Percentiles rank a stretch among this genome's conserved stretches.
Evolutionary conservation across 495 filamentous ascomycete genomes (phyloP).

Genomic region (Hypoxylon trugodes): DNA sequence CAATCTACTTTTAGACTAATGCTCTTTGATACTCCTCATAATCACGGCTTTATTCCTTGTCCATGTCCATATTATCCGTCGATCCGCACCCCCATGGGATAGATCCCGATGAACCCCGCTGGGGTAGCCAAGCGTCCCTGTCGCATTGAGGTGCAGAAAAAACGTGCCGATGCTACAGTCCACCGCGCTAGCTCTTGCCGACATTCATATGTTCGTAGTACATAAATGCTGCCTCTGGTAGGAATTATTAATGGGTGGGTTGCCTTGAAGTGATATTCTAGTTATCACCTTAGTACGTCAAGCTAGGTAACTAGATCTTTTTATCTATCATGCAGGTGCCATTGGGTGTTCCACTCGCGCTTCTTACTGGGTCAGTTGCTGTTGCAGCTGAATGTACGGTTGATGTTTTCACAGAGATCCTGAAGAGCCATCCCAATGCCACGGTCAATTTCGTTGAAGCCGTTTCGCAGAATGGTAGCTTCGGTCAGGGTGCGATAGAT

Average conservation of each 20-base stretch:
- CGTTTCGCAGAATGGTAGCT: slow-evolving; percentile 42
- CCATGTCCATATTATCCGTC: slow-evolving; percentile 18
- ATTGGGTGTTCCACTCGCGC: not conserved
- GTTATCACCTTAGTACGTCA: not conserved
- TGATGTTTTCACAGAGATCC: slow-evolving; percentile 33
- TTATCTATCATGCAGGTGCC: slow-evolving; percentile 17
- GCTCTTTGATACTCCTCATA: not conserved
- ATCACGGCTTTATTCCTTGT: not conserved
- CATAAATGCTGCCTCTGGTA: not conserved
- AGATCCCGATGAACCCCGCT: slow-evolving; percentile 14
- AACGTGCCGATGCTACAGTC: slow-evolving; percentile 22
- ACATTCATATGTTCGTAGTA: not conserved
- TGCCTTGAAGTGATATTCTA: not conserved
- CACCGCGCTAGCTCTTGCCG: not conserved
- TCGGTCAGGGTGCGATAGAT: slow-evolving; percentile 45
- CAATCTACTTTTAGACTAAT: not conserved
- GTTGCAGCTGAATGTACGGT: slow-evolving; percentile 26
- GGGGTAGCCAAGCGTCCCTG: not conserved
- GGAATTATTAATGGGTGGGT: not conserved
- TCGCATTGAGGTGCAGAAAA: slow-evolving; percentile 2
- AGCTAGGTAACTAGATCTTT: no score
- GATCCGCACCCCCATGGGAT: slow-evolving; percentile 11
- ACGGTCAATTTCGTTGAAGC: slow-evolving; percentile 39
- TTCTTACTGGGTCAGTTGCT: slow-evolving; percentile 20
- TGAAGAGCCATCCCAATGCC: slow-evolving; percentile 25